A percentile compares a stretch with the other conserved stretches of the same genome.
phyloP scores from a whole-genome alignment of 169 alveolate genomes.

The Plasmodium cynomolgi region DNA sequence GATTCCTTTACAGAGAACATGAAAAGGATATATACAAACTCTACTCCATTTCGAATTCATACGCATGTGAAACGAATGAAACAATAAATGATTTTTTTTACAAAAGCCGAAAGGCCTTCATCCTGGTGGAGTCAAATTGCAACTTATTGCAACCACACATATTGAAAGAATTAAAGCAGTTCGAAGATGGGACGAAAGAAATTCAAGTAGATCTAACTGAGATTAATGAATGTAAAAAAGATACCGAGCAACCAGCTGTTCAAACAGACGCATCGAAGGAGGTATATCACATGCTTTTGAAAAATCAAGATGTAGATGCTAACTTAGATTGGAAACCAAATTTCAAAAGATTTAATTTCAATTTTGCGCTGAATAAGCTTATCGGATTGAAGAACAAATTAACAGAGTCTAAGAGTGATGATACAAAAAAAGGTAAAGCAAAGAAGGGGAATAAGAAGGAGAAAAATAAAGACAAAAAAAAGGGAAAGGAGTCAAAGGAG shows the following conservation, averaged over 20 bases:
- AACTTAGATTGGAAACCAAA: constrained; percentile 41
- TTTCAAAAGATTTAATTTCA: background rate
- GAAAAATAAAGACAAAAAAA: background rate
- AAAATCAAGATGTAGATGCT: background rate
- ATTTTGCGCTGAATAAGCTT: background rate
- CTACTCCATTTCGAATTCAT: constrained; percentile 29
- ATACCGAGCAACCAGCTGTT: background rate
- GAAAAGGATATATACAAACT: constrained; percentile 49
- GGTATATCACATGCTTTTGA: background rate
- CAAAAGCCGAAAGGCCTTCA: constrained; percentile 40
- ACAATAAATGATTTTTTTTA: constrained; percentile 35
- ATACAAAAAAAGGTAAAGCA: background rate
- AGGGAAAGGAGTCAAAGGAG: background rate
- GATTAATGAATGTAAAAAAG: constrained; percentile 10
- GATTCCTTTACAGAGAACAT: constrained; percentile 44
- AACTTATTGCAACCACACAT: constrained; percentile 30
- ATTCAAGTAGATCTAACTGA: constrained; percentile 28
- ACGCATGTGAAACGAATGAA: constrained; percentile 47
- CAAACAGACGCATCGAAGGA: constrained; percentile 39
- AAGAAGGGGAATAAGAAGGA: background rate
- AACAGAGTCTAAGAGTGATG: background rate
- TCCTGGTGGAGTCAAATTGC: constrained; percentile 38
- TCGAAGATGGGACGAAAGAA: constrained; percentile 41
- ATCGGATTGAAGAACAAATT: background rate
- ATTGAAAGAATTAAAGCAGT: constrained; percentile 22